Evolutionary conservation across 768 basidiomycete species (phyloP).

Genomic region (Mycena albidolilacea): DNA sequence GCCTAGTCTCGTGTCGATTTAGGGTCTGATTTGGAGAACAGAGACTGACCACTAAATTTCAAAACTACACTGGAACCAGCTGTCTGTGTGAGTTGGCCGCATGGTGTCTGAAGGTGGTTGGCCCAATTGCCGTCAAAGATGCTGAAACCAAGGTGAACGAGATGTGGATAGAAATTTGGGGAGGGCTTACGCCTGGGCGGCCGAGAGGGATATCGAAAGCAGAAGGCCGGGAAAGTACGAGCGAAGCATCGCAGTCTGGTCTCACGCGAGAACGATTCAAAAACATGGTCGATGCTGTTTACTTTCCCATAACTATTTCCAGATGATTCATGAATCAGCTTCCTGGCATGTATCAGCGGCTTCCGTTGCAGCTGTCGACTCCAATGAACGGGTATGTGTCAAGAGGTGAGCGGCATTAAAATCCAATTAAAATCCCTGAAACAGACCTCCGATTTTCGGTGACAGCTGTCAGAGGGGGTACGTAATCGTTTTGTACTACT

Average conservation of each 20-base stretch:
- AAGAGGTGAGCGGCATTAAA: too few species aligned
- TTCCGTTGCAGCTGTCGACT: too few species aligned
- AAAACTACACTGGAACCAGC: background rate
- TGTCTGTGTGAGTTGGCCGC: background rate
- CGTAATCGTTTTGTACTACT: too few species aligned
- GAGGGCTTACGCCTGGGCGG: slow-evolving; percentile 2
- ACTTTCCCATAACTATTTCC: too few species aligned
- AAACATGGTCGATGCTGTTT: background rate
- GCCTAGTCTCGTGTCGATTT: background rate
- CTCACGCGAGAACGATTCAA: background rate
- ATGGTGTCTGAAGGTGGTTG: background rate
- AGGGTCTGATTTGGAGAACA: background rate
- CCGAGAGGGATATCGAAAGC: background rate
- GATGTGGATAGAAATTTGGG: background rate
- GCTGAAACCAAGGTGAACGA: background rate
- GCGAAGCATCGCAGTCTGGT: background rate
- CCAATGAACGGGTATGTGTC: too few species aligned
- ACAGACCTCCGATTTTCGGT: too few species aligned
- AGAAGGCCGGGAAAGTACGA: background rate
- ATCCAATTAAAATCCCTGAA: too few species aligned
- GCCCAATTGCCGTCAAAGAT: background rate
- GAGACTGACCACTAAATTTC: background rate
- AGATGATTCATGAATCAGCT: background rate
- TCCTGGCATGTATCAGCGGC: too few species aligned
- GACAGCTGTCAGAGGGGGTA: too few species aligned